phyloP scores from a whole-genome alignment of 2,329 filamentous ascomycete species.

The Xylaria polymorpha region DNA sequence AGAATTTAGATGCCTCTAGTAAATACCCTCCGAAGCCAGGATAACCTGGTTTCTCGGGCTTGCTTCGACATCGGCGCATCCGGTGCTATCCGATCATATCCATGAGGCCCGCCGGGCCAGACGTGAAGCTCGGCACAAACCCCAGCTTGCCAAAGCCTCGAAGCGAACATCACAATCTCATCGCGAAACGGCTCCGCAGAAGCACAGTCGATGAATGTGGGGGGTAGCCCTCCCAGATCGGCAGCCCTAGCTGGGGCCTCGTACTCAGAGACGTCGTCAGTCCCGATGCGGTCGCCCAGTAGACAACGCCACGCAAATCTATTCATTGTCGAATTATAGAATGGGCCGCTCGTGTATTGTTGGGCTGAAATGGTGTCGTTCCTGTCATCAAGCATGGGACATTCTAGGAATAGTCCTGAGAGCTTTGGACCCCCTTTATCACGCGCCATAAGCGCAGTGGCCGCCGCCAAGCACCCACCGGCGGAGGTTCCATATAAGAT shows the following conservation, averaged over 20 bases:
- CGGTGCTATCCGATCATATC: slow-evolving; percentile 49
- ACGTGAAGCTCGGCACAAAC: slow-evolving; percentile 52
- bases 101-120: slow-evolving; percentile 51
- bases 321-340: slow-evolving; percentile 49
- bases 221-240: slow-evolving; percentile 49
- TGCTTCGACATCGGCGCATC: slow-evolving; percentile 47
- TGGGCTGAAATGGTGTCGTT: slow-evolving; percentile 47
- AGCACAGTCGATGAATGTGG: slow-evolving; percentile 53
- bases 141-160: slow-evolving; percentile 50
- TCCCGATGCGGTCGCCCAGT: slow-evolving; percentile 47
- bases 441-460: slow-evolving; percentile 61
- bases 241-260: slow-evolving; percentile 48
- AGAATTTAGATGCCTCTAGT: slow-evolving; percentile 36
- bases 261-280: slow-evolving; percentile 48
- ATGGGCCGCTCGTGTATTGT: slow-evolving; percentile 49
- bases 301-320: slow-evolving; percentile 50
- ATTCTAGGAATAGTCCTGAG: slow-evolving; percentile 54
- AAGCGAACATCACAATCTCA: slow-evolving; percentile 51
- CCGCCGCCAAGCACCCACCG: slow-evolving; percentile 67
- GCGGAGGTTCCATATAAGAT: slow-evolving; percentile 67
- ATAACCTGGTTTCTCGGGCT: slow-evolving; percentile 46
- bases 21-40: slow-evolving; percentile 48
- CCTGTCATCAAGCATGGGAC: slow-evolving; percentile 58
- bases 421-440: slow-evolving; percentile 52
- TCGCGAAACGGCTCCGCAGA: slow-evolving; percentile 51